Base-by-base conservation (phyloP, 495 filamentous ascomycete genomes). In the Tirmania nivea region DNA sequence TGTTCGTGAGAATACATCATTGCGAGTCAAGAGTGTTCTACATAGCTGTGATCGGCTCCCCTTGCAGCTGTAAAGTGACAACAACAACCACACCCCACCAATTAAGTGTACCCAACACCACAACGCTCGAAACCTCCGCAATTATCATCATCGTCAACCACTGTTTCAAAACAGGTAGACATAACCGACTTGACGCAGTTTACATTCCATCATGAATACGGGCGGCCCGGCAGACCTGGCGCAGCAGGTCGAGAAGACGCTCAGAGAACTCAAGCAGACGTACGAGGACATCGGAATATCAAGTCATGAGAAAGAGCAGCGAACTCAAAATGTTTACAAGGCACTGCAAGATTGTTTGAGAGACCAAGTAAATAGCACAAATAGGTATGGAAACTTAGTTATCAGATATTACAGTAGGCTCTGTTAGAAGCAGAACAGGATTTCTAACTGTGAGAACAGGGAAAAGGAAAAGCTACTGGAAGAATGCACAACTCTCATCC, bases 271-370 rank as follows among this genome's bases (percentile, higher is more conserved):
- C 48, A 88, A 95, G 69, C 82, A 81, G 47, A 74, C 95, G 50
- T 99, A 92, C 62, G 90, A 96, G 67, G 89, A 96, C 58, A 95
- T 99, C 60, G 90, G 90, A 36, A 79, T 99, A 47, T 74, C 86
- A 16, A 77, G 68, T 62, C 84, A 92, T 78, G 90, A 94, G 69
- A 79, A 92, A 56, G 86, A 95, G 55, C 72, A 75, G 5, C 74
- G 92, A 55, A 87, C 96, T 65, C 73, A 83, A 60, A 81, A 92
- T 76, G 86, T 93, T 16, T 65, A 59, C 31, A 37, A 59, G 34
- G 62, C 62, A 34, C 34, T 65, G 47, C 64, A 61, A 6, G 48
- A 31, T 9, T 53, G 56, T 35, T 51, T 65, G 21, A 56, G 63
- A 20, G 55, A 65, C 21, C 62, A 69, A 59, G 72, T 67, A 56